Evolutionary conservation across 192 early-diverging fungal genomes (phyloP).

Genomic region (Polychytrium aggregatum): DNA sequence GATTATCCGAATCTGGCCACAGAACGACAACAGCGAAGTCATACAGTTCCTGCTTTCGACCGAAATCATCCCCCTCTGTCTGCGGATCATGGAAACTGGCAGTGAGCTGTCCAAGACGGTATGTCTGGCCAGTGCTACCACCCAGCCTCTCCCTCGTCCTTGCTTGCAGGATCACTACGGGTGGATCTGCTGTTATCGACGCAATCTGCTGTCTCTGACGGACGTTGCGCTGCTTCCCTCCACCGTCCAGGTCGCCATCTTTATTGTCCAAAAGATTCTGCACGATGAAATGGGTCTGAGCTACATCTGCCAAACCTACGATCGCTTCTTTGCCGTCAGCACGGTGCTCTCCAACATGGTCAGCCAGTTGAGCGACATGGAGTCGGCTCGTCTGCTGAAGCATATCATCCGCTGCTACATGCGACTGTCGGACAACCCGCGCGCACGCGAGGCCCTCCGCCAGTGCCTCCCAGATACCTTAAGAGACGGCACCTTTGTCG

Average conservation of each 20-base stretch:
- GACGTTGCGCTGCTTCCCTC: too few relatives aligned
- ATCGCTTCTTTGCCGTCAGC: slow-evolving; percentile 89
- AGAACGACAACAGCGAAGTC: slow-evolving; percentile 93
- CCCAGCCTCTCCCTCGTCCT: neutral
- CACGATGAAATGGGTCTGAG: slow-evolving; percentile 83
- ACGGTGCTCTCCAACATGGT: slow-evolving; percentile 92
- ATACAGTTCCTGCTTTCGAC: slow-evolving; percentile 91
- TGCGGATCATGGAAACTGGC: slow-evolving; percentile 98
- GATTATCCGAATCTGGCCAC: slow-evolving; percentile 1
- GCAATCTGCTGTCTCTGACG: too few relatives aligned
- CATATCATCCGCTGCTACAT: slow-evolving; percentile 89
- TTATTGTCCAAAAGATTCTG: slow-evolving; percentile 96
- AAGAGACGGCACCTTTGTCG: slow-evolving; percentile 75
- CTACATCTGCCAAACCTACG: slow-evolving; percentile 84
- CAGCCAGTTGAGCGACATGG: slow-evolving; percentile 73
- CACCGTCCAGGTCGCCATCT: slow-evolving; percentile 64
- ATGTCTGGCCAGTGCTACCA: neutral
- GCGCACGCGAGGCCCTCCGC: slow-evolving; percentile 81
- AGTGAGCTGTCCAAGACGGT: slow-evolving; percentile 92
- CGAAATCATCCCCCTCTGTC: slow-evolving; percentile 93
- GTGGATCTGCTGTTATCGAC: too few relatives aligned
- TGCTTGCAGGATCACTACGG: too few relatives aligned
- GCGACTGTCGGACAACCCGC: slow-evolving; percentile 83
- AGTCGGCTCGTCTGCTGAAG: slow-evolving; percentile 79
- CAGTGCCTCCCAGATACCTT: slow-evolving; percentile 84